phyloP scores from a whole-genome alignment of 2,329 filamentous ascomycete species.

The Pestalotiopsis sp. region DNA sequence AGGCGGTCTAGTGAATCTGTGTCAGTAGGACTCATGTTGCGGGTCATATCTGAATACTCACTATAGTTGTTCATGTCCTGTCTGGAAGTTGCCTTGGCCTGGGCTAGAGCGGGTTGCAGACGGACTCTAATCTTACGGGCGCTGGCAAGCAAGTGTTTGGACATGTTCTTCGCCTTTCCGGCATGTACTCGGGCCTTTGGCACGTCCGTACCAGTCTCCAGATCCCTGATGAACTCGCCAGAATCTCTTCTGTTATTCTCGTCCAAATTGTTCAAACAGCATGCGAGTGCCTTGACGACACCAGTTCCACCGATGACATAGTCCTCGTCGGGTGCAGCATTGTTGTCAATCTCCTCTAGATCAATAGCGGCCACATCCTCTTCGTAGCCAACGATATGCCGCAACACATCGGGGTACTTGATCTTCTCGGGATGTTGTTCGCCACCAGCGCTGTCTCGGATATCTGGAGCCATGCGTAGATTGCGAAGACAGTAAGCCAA shows the following conservation, averaged over 20 bases:
- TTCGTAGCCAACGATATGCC: conserved; percentile 81
- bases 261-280: conserved; percentile 81
- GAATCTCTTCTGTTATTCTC: conserved; percentile 61
- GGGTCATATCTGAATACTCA: conserved; percentile 43
- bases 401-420: conserved; percentile 77
- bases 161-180: conserved; percentile 86
- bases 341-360: conserved; percentile 57
- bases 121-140: conserved; percentile 86
- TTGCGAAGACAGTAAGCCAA: conserved; percentile 92
- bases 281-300: conserved; percentile 89
- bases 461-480: conserved; percentile 73
- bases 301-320: conserved; percentile 96
- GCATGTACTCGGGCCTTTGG: conserved; percentile 41
- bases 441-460: conserved; percentile 30
- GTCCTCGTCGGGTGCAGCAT: conserved; percentile 81
- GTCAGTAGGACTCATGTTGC: conserved; percentile 24
- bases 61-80: conserved; percentile 76
- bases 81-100: conserved; percentile 67
- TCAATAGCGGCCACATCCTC: conserved; percentile 45
- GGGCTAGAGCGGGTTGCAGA: conserved; percentile 79
- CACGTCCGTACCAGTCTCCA: conserved; percentile 51
- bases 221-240: conserved; percentile 53
- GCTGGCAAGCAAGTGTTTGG: conserved; percentile 82
- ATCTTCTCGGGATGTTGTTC: conserved; percentile 34
- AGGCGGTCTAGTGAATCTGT: conserved; percentile 61